These are phyloP conservation scores for Colletotrichum orbiculare DNA, from an alignment of 2,329 filamentous ascomycete species.

Conservation along the genomic window DNA sequence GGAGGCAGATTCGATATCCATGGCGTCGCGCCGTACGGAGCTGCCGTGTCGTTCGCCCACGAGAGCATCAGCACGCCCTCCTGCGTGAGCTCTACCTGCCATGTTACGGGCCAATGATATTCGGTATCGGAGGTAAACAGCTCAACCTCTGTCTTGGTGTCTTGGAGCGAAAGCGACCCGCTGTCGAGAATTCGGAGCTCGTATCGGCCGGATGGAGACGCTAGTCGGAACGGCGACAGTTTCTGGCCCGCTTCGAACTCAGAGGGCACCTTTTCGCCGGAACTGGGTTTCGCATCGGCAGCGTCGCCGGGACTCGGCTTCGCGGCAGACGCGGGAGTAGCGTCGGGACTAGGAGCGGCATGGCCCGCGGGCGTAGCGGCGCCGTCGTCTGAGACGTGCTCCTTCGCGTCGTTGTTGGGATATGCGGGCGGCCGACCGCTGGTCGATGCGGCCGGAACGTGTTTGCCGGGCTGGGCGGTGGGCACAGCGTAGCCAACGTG, in stretches of 20 bases:
- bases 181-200: slow-evolving; percentile 33
- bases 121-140: slow-evolving; percentile 39
- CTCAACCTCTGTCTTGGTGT: slow-evolving; percentile 33
- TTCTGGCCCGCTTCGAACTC: slow-evolving; percentile 29
- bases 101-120: slow-evolving; percentile 37
- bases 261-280: slow-evolving; percentile 1
- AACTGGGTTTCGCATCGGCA: slow-evolving; percentile 6
- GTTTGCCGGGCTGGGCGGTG: slow-evolving; percentile 13
- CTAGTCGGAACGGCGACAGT: slow-evolving; percentile 31
- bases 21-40: slow-evolving; percentile 37
- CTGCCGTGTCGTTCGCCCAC: slow-evolving; percentile 36
- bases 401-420: neutral
- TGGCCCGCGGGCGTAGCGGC: neutral
- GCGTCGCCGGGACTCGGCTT: slow-evolving; percentile 1
- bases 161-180: slow-evolving; percentile 35
- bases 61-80: slow-evolving; percentile 37
- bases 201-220: slow-evolving; percentile 35
- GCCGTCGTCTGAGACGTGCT: neutral
- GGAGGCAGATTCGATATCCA: slow-evolving; percentile 36
- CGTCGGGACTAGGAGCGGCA: neutral
- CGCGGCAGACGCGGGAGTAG: neutral
- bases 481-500: slow-evolving; percentile 19
- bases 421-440: neutral
- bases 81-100: slow-evolving; percentile 37
- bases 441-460: neutral